These are phyloP conservation scores for Ophiostoma triangulosporum DNA, from an alignment of 2,329 filamentous ascomycete species.

Conservation along the genomic window DNA sequence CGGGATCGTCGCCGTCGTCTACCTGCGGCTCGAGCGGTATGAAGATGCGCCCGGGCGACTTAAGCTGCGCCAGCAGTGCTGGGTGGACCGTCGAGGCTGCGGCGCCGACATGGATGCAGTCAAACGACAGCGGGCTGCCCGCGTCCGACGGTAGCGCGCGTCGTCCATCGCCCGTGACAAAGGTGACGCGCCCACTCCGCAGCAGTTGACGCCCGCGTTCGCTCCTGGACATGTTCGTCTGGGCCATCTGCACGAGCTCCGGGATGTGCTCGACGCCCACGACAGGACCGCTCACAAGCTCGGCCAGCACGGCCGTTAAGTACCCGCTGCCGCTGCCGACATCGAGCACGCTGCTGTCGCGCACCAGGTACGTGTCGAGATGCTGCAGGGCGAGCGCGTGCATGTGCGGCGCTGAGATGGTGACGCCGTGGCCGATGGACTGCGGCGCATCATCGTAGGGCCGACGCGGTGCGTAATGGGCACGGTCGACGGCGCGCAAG, in stretches of 20 bases:
- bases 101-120: conserved; percentile 92
- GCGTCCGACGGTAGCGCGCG: conserved; percentile 29
- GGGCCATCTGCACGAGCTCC: conserved; percentile 47
- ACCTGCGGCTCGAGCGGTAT: conserved; percentile 66
- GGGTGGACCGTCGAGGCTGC: conserved; percentile 62
- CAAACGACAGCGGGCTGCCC: conserved; percentile 38
- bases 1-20: conserved; percentile 20
- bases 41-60: conserved; percentile 66
- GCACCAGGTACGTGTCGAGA: conserved; percentile 32
- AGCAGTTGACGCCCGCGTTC: conserved; percentile 46
- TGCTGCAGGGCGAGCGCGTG: conserved; percentile 40
- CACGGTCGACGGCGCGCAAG: conserved; percentile 80
- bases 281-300: conserved; percentile 49
- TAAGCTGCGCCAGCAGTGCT: conserved; percentile 63
- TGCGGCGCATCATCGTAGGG: conserved; percentile 55
- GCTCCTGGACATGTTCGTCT: conserved; percentile 52
- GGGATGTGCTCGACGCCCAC: conserved; percentile 65
- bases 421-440: conserved; percentile 39
- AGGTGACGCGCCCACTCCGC: conserved; percentile 49
- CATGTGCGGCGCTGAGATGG: conserved; percentile 49
- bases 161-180: conserved; percentile 63
- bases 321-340: conserved; percentile 70
- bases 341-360: conserved; percentile 45
- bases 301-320: conserved; percentile 75
- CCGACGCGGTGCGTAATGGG: conserved; percentile 57